Base-by-base conservation (phyloP, 1,139 yeast species). In the Taphrina deformans region DNA sequence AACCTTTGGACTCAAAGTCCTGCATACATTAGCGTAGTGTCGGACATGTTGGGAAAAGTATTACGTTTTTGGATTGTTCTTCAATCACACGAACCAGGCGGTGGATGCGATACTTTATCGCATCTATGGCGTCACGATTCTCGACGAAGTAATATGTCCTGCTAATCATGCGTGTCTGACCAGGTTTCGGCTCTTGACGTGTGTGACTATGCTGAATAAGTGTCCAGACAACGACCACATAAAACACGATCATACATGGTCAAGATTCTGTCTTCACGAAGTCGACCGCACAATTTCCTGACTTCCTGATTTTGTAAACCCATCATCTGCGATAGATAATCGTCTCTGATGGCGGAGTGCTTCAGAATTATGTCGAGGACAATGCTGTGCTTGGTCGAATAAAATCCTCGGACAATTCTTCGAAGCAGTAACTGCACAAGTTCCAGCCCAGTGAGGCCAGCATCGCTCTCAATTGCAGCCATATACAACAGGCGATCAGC, bases 91-190 rank as follows among this genome's bases (percentile, higher is more conserved):
- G 87, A 14, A 90, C 98, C 48, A 95, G 82, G 52, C 89, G 83
- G 74, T 93, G 97, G 68, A 93, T 89, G 74, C 92, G 91, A 98
- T 97, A 95, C 76, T 95, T 93, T 74, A 93, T 86, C 16, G 97
- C 85, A 77, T 93, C 99, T 55, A 95, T 89, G 0, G 98, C 96
- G 74, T 91, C 96, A 1, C 97, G 90, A 73, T 84, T 85, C 73
- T 90, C 97, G 66, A 93, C 86, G 74, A 83, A 93, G 76, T 86
- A 93, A 74, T 91, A 93, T 0, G 95, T 88, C 73, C 92, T 82
- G 23, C 89, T 83, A 51, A 82, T 80, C 65, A 88, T 83, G 68
- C 96, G 81, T 70, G 83, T 88, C 5, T 83, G 81, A 55, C 87
- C 89, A 67, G 88, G 96, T 75, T 90, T 97, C 75, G 89, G 86